phyloP scores from a whole-genome alignment of 768 basidiomycete species.

The Ramaria sp. region DNA sequence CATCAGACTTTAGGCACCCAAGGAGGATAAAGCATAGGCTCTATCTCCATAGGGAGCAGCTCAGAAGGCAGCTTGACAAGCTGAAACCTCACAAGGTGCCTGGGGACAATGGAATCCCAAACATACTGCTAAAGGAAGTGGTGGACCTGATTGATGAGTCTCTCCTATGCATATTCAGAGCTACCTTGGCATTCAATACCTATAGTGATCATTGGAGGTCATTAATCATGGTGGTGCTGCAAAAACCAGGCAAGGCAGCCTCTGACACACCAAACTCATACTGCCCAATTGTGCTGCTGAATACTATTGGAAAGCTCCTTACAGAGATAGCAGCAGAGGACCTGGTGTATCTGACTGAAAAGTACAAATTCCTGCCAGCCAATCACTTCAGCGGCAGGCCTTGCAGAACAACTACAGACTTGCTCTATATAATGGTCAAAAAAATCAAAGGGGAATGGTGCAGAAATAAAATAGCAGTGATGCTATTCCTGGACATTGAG shows the following conservation, averaged over 20 bases:
- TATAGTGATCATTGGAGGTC: constrained; percentile 21
- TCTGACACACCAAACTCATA: constrained; percentile 27
- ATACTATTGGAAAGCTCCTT: constrained; percentile 22
- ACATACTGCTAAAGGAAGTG: not conserved
- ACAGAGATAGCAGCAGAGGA: constrained; percentile 15
- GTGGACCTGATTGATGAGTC: not conserved
- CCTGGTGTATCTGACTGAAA: constrained; percentile 19
- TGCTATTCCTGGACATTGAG: constrained; percentile 22
- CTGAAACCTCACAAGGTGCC: not conserved
- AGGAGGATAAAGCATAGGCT: not conserved
- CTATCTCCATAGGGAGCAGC: constrained; percentile 19
- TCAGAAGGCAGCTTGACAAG: not conserved
- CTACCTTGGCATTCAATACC: constrained; percentile 17
- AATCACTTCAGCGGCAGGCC: constrained; percentile 22
- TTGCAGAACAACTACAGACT: constrained; percentile 18
- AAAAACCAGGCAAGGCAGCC: constrained; percentile 24
- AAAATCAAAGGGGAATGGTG: constrained; percentile 27
- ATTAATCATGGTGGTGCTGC: constrained; percentile 21
- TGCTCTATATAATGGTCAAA: constrained; percentile 21
- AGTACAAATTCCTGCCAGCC: constrained; percentile 17
- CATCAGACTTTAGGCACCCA: not conserved
- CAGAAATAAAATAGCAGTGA: constrained; percentile 14
- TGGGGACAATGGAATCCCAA: not conserved
- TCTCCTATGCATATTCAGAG: constrained; percentile 16
- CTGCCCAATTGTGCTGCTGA: constrained; percentile 27